These are phyloP conservation scores for Epichloe sp. DNA, from an alignment of 2,329 filamentous ascomycete genomes.

Conservation along the genomic window DNA sequence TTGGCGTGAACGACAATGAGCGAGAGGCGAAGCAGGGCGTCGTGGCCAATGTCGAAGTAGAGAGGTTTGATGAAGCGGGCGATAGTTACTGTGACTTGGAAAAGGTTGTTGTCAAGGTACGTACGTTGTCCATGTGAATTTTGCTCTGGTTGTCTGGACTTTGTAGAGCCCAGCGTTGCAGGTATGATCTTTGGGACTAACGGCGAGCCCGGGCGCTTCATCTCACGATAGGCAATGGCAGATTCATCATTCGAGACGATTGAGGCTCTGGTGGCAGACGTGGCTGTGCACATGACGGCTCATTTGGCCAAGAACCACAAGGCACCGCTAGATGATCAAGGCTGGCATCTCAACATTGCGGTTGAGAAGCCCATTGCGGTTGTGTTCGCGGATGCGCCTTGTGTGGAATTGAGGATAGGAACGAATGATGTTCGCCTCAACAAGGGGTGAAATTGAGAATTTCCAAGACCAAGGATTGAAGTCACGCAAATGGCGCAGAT, in stretches of 20 bases:
- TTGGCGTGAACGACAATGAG: constrained; percentile 64
- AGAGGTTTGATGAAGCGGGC: constrained; percentile 29
- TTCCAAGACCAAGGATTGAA: neutral
- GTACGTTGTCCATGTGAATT: constrained; percentile 15
- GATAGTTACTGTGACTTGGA: constrained; percentile 47
- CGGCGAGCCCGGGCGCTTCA: neutral
- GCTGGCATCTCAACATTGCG: constrained; percentile 43
- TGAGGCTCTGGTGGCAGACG: constrained; percentile 42
- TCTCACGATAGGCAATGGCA: constrained; percentile 32
- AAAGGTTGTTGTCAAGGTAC: constrained; percentile 46
- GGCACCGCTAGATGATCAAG: constrained; percentile 10
- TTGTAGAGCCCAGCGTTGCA: no score
- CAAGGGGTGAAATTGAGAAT: neutral
- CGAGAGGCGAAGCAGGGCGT: constrained; percentile 53
- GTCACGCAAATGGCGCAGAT: no score
- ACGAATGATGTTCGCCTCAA: constrained; percentile 13
- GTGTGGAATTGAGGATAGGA: constrained; percentile 38
- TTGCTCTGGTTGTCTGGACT: no score
- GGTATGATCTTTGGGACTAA: neutral
- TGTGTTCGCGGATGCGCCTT: constrained; percentile 56
- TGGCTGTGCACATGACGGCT: constrained; percentile 31
- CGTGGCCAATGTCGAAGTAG: constrained; percentile 48
- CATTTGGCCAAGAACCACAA: constrained; percentile 22
- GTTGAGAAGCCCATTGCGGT: constrained; percentile 65
- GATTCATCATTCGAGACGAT: constrained; percentile 48